phyloP scores from a whole-genome alignment of 2,329 filamentous ascomycete species.

The Bipolaris cookei region DNA sequence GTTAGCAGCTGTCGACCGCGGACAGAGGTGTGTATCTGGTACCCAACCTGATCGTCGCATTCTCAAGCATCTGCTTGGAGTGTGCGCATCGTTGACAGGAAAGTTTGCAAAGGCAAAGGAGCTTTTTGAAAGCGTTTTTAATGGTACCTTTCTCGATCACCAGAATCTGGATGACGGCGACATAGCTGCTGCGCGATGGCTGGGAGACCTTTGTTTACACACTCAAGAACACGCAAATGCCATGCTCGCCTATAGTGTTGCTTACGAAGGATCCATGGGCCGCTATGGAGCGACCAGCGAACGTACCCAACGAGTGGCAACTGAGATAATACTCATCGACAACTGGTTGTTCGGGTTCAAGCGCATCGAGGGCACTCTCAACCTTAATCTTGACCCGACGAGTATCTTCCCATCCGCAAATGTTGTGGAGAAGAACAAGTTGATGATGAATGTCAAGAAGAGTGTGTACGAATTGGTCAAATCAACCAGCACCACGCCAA shows the following conservation, averaged over 20 bases:
- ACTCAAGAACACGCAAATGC: slow-evolving; percentile 38
- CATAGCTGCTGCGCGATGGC: slow-evolving; percentile 43
- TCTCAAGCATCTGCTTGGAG: slow-evolving; percentile 37
- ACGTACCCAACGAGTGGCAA: slow-evolving; percentile 21
- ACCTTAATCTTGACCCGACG: slow-evolving; percentile 29
- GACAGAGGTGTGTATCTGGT: slow-evolving; percentile 26
- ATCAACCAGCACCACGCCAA: background rate
- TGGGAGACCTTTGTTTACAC: slow-evolving; percentile 43
- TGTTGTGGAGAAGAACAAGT: slow-evolving; percentile 29
- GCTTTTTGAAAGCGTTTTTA: slow-evolving; percentile 37
- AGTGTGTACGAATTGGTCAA: slow-evolving; percentile 9
- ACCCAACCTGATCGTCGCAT: slow-evolving; percentile 37
- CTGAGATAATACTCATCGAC: slow-evolving; percentile 34
- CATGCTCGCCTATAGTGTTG: slow-evolving; percentile 38
- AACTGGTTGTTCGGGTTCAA: slow-evolving; percentile 25
- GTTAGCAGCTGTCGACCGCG: slow-evolving; percentile 34
- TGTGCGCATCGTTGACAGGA: slow-evolving; percentile 35
- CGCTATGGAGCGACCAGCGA: slow-evolving; percentile 26
- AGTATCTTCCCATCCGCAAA: slow-evolving; percentile 34
- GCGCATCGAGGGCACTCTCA: slow-evolving; percentile 25
- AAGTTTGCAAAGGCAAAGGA: slow-evolving; percentile 39
- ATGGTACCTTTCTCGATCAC: slow-evolving; percentile 28
- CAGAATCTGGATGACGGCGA: slow-evolving; percentile 39
- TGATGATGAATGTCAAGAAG: slow-evolving; percentile 22
- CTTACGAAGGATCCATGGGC: slow-evolving; percentile 31